Evolutionary conservation across 164 flowering plant species (phyloP), one percentile per base, ranked within the genome.

Genomic region (Vitis labrusca): DNA sequence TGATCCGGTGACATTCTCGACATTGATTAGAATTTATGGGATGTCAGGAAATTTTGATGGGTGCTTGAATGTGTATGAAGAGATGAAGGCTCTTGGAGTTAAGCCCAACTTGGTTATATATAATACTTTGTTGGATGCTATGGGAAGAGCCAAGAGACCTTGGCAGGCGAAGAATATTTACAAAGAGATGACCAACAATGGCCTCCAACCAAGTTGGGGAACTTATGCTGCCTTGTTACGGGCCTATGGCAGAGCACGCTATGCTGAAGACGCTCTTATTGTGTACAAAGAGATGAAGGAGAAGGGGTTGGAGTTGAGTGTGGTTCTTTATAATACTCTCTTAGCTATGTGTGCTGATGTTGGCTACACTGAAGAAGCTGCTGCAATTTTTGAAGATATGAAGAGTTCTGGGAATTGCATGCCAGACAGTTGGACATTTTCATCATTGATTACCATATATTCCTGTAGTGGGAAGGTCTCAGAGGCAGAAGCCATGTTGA

Each of bases 141-240:
- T 95, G 99, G 96, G 98, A 10, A 81, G 89, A 76, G 98, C 96
- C 14, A 87, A 79, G 83, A 86, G 97, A 80, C 98, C 98, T 27
- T 95, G 95, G 95, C 89, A 91, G 74, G 93, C 79, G 0, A 93
- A 90, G 73, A 71, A 17, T 57, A 69, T 93, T 9, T 90, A 85
- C 59, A 77, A 75, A 64, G 96, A 95, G 77, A 83, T 95, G 92
- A 65, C 47, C 1, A 66, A 54, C 7, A 81, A 75, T 74, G 96
- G 91, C 29, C 52, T 87, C 71, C 53, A 71, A 7, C 96, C 98
- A 0, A 90, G 63, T 79, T 71, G 77, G 82, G 76, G 71, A n/a
- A 95, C 97, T 10, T 89, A 93, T 75, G 86, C 94, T 50, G 80
- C 93, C 69, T 84, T 93, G 6, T 50, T 95, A 51, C 80, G 89